These are phyloP conservation scores for Neocallimastix lanati DNA, from an alignment of 192 early-diverging fungal genomes.

Conservation along the genomic window DNA sequence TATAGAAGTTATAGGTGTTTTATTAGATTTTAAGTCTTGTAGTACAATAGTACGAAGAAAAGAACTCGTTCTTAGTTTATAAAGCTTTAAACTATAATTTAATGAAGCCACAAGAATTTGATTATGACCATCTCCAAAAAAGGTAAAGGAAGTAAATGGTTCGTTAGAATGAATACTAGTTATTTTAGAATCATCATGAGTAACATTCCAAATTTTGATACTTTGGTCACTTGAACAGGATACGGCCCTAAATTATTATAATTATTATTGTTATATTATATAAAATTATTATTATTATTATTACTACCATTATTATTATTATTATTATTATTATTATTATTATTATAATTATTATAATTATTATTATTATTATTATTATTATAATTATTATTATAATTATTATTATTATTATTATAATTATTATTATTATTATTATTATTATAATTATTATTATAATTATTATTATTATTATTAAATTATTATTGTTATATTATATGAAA, in stretches of 20 bases:
- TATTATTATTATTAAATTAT: too few species aligned
- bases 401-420: too few species aligned
- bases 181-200: constrained; percentile 8
- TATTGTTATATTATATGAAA: too few species aligned
- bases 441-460: too few species aligned
- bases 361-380: too few species aligned
- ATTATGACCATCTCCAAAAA: constrained; percentile 19
- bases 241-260: constrained; percentile 8
- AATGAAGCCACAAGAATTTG: constrained; percentile 23
- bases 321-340: too few species aligned
- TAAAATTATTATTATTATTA: too few species aligned
- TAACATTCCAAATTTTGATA: constrained; percentile 26
- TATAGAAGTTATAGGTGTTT: constrained; percentile 22
- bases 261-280: too few species aligned
- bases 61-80: constrained; percentile 22
- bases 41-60: constrained; percentile 22
- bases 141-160: constrained; percentile 32
- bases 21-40: constrained; percentile 17
- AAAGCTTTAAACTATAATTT: constrained; percentile 23
- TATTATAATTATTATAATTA: too few species aligned
- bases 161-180: constrained; percentile 31
- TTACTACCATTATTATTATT: too few species aligned
- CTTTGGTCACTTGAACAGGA: constrained; percentile 35
- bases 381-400: too few species aligned
- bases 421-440: too few species aligned